phyloP scores from a whole-genome alignment of 805 yeast species.

The Ogataea allantospora region DNA sequence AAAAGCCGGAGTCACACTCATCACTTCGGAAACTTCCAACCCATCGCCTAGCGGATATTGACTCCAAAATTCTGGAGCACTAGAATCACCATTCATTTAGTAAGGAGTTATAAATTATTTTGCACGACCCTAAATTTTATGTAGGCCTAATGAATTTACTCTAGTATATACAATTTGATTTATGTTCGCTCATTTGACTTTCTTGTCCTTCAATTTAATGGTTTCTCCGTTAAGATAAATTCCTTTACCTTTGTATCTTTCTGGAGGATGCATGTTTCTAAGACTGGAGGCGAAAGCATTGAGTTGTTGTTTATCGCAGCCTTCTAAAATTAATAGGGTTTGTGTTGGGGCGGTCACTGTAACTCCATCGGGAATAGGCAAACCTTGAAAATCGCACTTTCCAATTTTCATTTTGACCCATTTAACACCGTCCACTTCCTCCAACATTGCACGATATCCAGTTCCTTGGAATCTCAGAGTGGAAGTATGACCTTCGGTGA shows the following conservation, averaged over 20 bases:
- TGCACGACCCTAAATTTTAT: background rate
- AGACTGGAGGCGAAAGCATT: constrained; percentile 84
- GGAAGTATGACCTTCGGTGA: constrained; percentile 88
- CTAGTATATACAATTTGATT: background rate
- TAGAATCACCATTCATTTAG: constrained; percentile 10
- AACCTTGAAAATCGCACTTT: constrained; percentile 74
- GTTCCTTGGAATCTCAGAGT: constrained; percentile 91
- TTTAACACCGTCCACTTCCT: constrained; percentile 50
- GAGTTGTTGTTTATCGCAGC: constrained; percentile 83
- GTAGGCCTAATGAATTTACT: too few relatives aligned
- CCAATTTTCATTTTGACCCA: constrained; percentile 83
- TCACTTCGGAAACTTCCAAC: background rate
- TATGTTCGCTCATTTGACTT: constrained; percentile 64
- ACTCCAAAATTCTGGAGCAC: constrained; percentile 12
- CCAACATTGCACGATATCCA: constrained; percentile 88
- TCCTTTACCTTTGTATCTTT: constrained; percentile 98
- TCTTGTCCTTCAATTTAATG: constrained; percentile 84
- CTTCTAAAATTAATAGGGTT: constrained; percentile 81
- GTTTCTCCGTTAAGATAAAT: constrained; percentile 90
- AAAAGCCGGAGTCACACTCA: background rate
- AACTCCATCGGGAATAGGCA: constrained; percentile 74
- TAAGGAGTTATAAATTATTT: background rate
- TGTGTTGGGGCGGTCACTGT: constrained; percentile 79
- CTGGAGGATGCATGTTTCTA: constrained; percentile 89
- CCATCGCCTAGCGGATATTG: constrained; percentile 4